These are phyloP conservation scores for Silene uniflora DNA, from an alignment of 148 eudicot species.

Conservation along the genomic window DNA sequence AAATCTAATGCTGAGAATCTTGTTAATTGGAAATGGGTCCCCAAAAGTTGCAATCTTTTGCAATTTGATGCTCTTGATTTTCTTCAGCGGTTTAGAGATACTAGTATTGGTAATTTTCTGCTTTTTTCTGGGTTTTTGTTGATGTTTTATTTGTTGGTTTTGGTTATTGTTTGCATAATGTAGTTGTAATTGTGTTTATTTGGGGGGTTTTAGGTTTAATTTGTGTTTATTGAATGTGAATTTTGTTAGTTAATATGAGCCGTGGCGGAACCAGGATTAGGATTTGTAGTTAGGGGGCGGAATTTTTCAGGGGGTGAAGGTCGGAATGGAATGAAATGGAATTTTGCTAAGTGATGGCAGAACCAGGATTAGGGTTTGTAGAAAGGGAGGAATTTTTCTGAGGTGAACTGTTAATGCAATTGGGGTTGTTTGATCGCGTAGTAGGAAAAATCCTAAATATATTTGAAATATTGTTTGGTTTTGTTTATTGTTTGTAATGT, in stretches of 20 bases:
- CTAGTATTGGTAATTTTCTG: constrained; percentile 56
- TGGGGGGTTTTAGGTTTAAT: background rate
- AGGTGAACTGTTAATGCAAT: too few relatives aligned
- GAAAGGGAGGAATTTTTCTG: too few relatives aligned
- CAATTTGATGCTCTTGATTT: constrained; percentile 54
- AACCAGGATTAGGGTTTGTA: too few relatives aligned
- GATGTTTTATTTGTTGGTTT: background rate
- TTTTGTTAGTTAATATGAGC: background rate
- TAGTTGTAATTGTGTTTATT: background rate
- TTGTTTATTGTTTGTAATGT: too few relatives aligned
- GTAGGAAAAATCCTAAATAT: too few relatives aligned
- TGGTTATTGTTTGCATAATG: background rate
- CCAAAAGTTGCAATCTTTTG: constrained; percentile 59
- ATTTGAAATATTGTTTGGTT: too few relatives aligned
- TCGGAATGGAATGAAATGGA: too few relatives aligned
- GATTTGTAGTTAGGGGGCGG: too few relatives aligned
- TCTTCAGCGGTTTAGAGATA: constrained; percentile 49
- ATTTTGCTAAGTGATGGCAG: too few relatives aligned
- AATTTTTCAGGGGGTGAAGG: too few relatives aligned
- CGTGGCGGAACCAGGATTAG: too few relatives aligned
- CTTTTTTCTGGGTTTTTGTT: background rate
- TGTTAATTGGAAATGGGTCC: constrained; percentile 76
- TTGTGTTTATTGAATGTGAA: background rate
- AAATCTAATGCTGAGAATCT: constrained; percentile 64
- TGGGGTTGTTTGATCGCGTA: too few relatives aligned